Base-by-base conservation (phyloP, 164 flowering plant species). In the Euptelea pleiosperma region DNA sequence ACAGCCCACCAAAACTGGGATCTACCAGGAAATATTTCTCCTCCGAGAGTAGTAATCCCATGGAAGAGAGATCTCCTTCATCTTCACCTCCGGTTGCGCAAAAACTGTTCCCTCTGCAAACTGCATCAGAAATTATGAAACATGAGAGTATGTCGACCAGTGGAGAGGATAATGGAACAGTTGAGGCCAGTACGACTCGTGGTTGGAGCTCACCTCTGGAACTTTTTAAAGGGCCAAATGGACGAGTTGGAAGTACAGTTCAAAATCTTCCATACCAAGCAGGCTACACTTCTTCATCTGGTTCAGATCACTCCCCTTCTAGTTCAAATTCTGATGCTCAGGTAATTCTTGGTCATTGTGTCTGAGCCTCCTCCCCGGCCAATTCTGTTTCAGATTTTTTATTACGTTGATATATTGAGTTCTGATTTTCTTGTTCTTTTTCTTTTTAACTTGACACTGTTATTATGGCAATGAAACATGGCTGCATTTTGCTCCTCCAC, bases 241-340 rank as follows among this genome's bases (percentile, higher is more conserved):
- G 61, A 58, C 72, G 68, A 52, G 56, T 71, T 59, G 83, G 72
- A 18, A 58, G 68, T 63, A 44, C 77, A 4, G 50, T 64, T 58
- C 90, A 77, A 66, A 77, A 64, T 69, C 65, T 64, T 33, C 84
- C 86, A 3, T 68, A 79, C 57, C 84, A 74, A 49, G 80, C 79
- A 30, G 94, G 90, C 3, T 82, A 83, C 35, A 79, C 83, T 37
- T 84, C 87, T 21, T 85, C 96, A 43, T 82, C 96, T 42, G 89
- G 88, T 11, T 88, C 96, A 11, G 94, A 88, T 73, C 85, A 82
- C 63, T 91, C 98, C 12, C 98, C 96, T 52, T 79, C 94, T 25
- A 83, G 88, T 63, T 81, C 82, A 34, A 79, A 72, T 58, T 88
- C 88, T 45, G 96, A 83, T 77, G 50, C 76, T 57, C 91, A 84